Evolutionary conservation across 805 yeast species (phyloP).

Genomic region (Candida dajiaensis): DNA sequence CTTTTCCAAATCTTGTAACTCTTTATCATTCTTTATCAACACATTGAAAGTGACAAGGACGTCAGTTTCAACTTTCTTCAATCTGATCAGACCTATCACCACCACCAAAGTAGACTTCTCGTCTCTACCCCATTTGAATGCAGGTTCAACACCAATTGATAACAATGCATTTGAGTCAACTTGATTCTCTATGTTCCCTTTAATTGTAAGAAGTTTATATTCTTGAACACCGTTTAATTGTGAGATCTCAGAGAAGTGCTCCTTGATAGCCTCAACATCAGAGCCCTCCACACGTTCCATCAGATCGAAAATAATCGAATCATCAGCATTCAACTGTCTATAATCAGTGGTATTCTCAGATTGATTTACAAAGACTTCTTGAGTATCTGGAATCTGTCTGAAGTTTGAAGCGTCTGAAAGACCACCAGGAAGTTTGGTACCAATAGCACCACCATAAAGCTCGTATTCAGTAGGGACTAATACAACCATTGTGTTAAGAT

Average conservation of each 20-base stretch:
- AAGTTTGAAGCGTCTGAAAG: constrained; percentile 72
- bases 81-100: constrained; percentile 51
- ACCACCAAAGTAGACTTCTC: constrained; percentile 38
- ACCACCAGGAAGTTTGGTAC: constrained; percentile 49
- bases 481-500: not conserved
- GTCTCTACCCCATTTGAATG: constrained; percentile 46
- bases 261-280: constrained; percentile 36
- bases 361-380: constrained; percentile 73
- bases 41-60: constrained; percentile 54
- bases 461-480: constrained; percentile 12
- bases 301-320: constrained; percentile 59
- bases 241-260: constrained; percentile 53
- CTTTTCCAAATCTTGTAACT: constrained; percentile 21
- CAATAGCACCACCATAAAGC: constrained; percentile 82
- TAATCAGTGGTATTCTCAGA: constrained; percentile 27
- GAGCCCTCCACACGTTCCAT: constrained; percentile 43
- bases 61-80: constrained; percentile 51
- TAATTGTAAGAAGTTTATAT: constrained; percentile 28
- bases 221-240: constrained; percentile 33
- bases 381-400: constrained; percentile 87
- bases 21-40: constrained; percentile 35
- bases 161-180: constrained; percentile 18
- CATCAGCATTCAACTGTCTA: constrained; percentile 35
- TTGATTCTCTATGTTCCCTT: constrained; percentile 10
- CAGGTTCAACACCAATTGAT: constrained; percentile 34